Base-by-base conservation (phyloP, 805 yeast species). In the Starmerella vaccinii region DNA sequence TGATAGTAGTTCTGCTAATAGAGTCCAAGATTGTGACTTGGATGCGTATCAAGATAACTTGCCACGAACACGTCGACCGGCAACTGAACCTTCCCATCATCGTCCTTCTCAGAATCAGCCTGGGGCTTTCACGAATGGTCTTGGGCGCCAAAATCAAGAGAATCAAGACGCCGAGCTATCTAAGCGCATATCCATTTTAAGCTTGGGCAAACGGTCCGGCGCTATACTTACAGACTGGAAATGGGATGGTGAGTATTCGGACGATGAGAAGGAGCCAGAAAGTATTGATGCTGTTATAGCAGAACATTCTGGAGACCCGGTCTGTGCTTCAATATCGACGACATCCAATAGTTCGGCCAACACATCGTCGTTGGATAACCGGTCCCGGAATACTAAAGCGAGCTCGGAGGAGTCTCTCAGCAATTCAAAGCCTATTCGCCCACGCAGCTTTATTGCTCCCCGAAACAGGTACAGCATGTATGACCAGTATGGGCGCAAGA, bases 201-300 rank as follows among this genome's bases (percentile, higher is more conserved):
- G 34, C 34, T 27, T 27, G 45, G 45, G 45, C 22, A 41, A 41
- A 23, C 45, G 45, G 8, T 41, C 45, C 2, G 45, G 45, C 12
- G 45, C 45, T 5, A 27, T 41, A 12, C 45, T 41, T 6, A 27
- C 24, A 16, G 34, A 41, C 22, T 41, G 45, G 45, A 18, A 41
- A 5, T 41, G 45, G 45, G 23, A 41, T 26, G 24, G 33, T 2
- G 34, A 10, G 4, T 22, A 13, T 8, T 41, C 34, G 13, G 34
- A 27, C 12, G 23, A 19, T 12, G 45, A 27, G 22, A n/a, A 5
- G 22, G 24, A 5, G 16, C 24, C 13, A 34, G 18, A 2, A 6
- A 32, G 7, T 32, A 8, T 12, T 32, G 35, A 16, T 8, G 15
- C n/a, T 32, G 15, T 32, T 7, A 13, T 8, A 32, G 35, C 15